Conservation (phyloP, 352 stramenopile genomes). For the Halophytophthora batemanensis region DNA sequence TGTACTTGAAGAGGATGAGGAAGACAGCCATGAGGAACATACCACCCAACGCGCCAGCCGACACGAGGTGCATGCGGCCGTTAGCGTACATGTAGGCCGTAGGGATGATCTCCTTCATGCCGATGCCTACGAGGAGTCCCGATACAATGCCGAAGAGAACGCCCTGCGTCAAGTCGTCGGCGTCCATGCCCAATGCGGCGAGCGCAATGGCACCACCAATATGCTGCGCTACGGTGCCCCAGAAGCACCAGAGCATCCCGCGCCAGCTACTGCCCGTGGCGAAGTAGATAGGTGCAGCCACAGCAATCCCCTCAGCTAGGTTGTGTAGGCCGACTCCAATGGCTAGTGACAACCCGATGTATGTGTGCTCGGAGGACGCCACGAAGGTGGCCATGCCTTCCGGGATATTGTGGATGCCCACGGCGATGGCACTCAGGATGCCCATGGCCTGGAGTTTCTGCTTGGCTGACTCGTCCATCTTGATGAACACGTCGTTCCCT, state of each 20-base stretch:
- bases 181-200: constrained; percentile 71
- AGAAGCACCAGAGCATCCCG: constrained; percentile 91
- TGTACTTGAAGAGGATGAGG: constrained; percentile 87
- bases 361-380: constrained; percentile 84
- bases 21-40: constrained; percentile 88
- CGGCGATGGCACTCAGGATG: constrained; percentile 90
- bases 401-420: constrained; percentile 96
- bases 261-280: constrained; percentile 92
- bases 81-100: constrained; percentile 91
- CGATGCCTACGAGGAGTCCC: constrained; percentile 94
- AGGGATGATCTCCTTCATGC: constrained; percentile 89
- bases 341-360: constrained; percentile 85
- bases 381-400: constrained; percentile 96
- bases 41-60: constrained; percentile 71
- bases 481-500: constrained; percentile 40
- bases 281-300: constrained; percentile 97
- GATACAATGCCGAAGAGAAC: constrained; percentile 91
- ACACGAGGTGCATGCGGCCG: constrained; percentile 80
- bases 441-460: constrained; percentile 81
- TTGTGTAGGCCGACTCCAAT: constrained; percentile 96
- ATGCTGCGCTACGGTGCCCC: constrained; percentile 90
- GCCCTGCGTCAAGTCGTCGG: constrained; percentile 71
- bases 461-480: constrained; percentile 43
- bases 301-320: constrained; percentile 94
- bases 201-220: constrained; percentile 90